Base-by-base conservation (phyloP, 129 eudicot genomes). In the Flaveria linearis region DNA sequence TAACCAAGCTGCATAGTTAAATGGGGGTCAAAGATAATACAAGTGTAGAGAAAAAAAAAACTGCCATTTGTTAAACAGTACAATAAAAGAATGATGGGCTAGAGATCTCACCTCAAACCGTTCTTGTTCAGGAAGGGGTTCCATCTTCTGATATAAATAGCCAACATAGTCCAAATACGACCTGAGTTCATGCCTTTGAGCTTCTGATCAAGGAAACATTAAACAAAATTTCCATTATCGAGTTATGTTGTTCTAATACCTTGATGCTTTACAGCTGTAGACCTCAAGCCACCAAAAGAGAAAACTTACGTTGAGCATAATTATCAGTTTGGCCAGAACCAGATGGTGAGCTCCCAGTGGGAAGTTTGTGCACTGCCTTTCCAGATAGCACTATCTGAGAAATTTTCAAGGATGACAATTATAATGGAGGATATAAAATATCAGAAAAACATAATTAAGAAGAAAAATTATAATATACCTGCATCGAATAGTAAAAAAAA, bases 91-190 rank as follows among this genome's bases (percentile, higher is more conserved):
- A 68, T 50, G 49, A 14, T 6, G 23, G 61, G 77, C 1, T n/a
- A 16, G 52, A 50, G 11, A 43, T 39, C 61, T 70, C 45, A 91
- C 96, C 93, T 94, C 99, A 83, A 85, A 91, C 26, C 85, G 91
- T 66, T 94, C 99, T 84, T 94, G 97, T 72, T 95, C 97, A 0
- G 97, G 85, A 80, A 91, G 91, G 30, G 96, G 94, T 43, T 87
- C 99, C 99, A 94, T 89, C 72, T 56, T 94, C 90, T 87, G 99
- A 82, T 95, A 95, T 43, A 91, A 84, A 72, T 84, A 91, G 78
- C 88, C 94, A 86, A 91, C 78, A 80, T 91, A 95, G 74, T 95
- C 96, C 81, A 95, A 82, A 78, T 95, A 95, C 30, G 90, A 57
- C 81, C 87, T 86, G 64, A 95, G 62, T 39, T 89, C 89, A 73